Percentiles rank a stretch among this genome's conserved stretches.
Conservation (phyloP, 108 stramenopile genomes). For the Nitzschia inconspicua region DNA sequence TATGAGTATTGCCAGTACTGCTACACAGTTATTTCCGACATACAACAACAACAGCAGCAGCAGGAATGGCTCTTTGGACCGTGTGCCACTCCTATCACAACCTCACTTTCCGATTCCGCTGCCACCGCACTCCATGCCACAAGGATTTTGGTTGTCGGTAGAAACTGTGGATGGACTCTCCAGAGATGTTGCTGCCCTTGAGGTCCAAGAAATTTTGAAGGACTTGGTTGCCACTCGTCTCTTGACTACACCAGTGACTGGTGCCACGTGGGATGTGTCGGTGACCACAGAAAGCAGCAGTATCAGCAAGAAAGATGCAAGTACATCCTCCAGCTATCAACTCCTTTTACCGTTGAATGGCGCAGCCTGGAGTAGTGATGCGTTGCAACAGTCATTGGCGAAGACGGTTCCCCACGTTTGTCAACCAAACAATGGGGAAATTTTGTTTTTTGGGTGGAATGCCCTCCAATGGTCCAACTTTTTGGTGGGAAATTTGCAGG, state of each 20-base stretch:
- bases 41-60: too few relatives aligned
- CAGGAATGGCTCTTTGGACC: neutral
- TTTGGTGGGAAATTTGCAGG: slow-evolving; percentile 8
- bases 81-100: neutral
- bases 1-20: slow-evolving; percentile 17
- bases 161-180: slow-evolving; percentile 2
- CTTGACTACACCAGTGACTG: slow-evolving; percentile 10
- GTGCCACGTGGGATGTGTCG: slow-evolving; percentile 11
- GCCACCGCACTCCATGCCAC: neutral
- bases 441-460: slow-evolving; percentile 11
- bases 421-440: neutral
- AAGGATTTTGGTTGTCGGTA: slow-evolving; percentile 1
- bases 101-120: neutral
- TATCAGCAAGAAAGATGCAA: neutral
- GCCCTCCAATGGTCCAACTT: slow-evolving; percentile 28
- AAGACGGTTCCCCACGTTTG: slow-evolving; percentile 7
- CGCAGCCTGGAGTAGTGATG: slow-evolving; percentile 33
- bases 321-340: slow-evolving; percentile 2
- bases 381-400: slow-evolving; percentile 20
- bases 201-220: neutral
- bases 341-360: slow-evolving; percentile 20
- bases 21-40: neutral
- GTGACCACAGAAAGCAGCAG: neutral
- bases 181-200: neutral
- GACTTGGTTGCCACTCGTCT: slow-evolving; percentile 4